Evolutionary conservation across 2,329 filamentous ascomycete species (phyloP).

Genomic region (Aspergillus pseudoglaucus): DNA sequence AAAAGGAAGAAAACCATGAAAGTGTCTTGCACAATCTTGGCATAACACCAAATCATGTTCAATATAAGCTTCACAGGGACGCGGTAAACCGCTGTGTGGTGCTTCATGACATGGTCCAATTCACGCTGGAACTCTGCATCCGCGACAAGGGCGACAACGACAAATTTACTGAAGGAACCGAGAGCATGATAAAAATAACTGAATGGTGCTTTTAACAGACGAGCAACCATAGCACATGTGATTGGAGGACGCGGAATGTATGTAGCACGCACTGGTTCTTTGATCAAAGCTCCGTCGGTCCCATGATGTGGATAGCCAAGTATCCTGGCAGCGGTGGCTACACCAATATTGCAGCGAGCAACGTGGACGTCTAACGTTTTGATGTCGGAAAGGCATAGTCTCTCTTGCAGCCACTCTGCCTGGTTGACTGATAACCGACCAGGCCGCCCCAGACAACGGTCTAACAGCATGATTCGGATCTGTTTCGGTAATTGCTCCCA

Average conservation of each 20-base stretch:
- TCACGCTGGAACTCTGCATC: conserved; percentile 49
- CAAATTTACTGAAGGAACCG: conserved; percentile 43
- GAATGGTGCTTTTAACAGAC: conserved; percentile 28
- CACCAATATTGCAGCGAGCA: conserved; percentile 45
- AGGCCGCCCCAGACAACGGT: conserved; percentile 40
- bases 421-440: conserved; percentile 36
- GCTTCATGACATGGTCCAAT: conserved; percentile 39
- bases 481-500: conserved; percentile 47
- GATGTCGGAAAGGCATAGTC: conserved; percentile 32
- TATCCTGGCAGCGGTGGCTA: conserved; percentile 29
- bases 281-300: conserved; percentile 16
- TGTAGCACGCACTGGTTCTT: conserved; percentile 18
- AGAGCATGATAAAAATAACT: conserved; percentile 38
- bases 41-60: conserved; percentile 46
- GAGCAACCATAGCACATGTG: conserved; percentile 15
- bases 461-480: conserved; percentile 42
- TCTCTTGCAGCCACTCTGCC: conserved; percentile 39
- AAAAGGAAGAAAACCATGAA: conserved; percentile 44
- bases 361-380: conserved; percentile 38
- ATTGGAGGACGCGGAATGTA: conserved; percentile 25
- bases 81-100: conserved; percentile 29
- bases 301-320: conserved; percentile 25
- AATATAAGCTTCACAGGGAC: conserved; percentile 35
- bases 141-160: conserved; percentile 45
- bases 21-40: conserved; percentile 39